Base-by-base conservation (phyloP, 2,329 filamentous ascomycete genomes). In the Cylindrodendrum hubeiense region DNA sequence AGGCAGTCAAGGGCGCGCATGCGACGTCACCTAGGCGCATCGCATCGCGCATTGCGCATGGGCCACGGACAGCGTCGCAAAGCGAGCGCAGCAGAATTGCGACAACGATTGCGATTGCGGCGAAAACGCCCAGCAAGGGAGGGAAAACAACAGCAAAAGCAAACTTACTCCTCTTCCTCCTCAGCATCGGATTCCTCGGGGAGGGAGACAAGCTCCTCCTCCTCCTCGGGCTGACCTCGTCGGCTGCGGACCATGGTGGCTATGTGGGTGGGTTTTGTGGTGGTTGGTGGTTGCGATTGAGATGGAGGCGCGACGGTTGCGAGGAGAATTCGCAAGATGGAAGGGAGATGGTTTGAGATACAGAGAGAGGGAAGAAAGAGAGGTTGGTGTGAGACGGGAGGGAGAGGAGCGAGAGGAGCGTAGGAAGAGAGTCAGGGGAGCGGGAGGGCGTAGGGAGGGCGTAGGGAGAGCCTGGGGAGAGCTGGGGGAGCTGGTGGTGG, bases 161-260 rank as follows among this genome's bases (percentile, higher is more conserved):
- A 30, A 47, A 76, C 85, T 82, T 82, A 87, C 85, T 86, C 85
- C 75, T 86, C 84, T 75, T 86, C 85, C 72, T 86, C 84, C 73
- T 85, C 83, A 46, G 81, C 83, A 65, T 85, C 83, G 51, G 82
- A 81, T 51, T 81, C 84, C 65, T 85, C 85, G 58, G 85, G 85
- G 59, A 87, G 83, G 66, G 85, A 85, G 66, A 87, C 82, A 34
- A 87, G 84, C 79, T 86, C 84, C 63, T 86, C 84, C 75, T 85
- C 83, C 69, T 85, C 84, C 51, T 73, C 71, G 33, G 47, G 47
- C 47, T 63, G 60, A 58, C 60, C 60, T 63, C 60, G 60, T 57
- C 60, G 60, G 60, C 46, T 49, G 39, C 60, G 60, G 39, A 63
- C 60, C 60, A 63, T 63, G 34, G 54, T 53, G 47, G 22, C 24